phyloP scores from a whole-genome alignment of 257 asterid species.

The Thymus mandschuricus region DNA sequence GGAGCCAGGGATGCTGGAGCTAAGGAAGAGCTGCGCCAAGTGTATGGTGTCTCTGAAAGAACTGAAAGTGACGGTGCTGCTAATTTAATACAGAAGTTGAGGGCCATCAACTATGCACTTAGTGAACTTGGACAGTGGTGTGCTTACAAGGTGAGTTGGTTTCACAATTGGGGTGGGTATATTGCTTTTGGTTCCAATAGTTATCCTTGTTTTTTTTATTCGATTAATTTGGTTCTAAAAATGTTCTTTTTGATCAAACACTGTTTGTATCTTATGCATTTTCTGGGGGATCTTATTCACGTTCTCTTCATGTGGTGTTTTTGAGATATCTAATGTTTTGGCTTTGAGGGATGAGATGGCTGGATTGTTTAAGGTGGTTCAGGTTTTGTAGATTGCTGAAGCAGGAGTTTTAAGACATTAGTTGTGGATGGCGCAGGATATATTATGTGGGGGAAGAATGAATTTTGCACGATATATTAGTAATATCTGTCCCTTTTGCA shows the following conservation, averaged over 20 bases:
- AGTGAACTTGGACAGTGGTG: slow-evolving; percentile 99
- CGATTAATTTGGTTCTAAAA: background rate
- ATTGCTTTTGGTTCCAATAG: slow-evolving; percentile 12
- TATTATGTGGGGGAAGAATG: slow-evolving; percentile 11
- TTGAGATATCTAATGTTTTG: slow-evolving; percentile 6
- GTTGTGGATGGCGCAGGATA: slow-evolving; percentile 5
- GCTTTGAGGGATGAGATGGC: slow-evolving; percentile 19
- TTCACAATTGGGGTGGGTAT: background rate
- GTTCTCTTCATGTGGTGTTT: slow-evolving; percentile 26
- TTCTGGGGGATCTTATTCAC: slow-evolving; percentile 5
- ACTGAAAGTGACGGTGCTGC: slow-evolving; percentile 99
- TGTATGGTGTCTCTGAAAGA: slow-evolving; percentile 98
- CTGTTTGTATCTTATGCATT: slow-evolving; percentile 8
- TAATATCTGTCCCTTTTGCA: slow-evolving; percentile 40
- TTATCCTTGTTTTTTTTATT: slow-evolving; percentile 4
- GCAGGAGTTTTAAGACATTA: slow-evolving; percentile 17
- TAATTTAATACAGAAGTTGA: slow-evolving; percentile 87
- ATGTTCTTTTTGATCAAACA: slow-evolving; percentile 6
- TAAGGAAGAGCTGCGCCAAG: slow-evolving; percentile 90
- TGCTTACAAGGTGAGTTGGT: slow-evolving; percentile 77
- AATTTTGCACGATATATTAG: slow-evolving; percentile 20
- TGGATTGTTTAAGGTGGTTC: slow-evolving; percentile 17
- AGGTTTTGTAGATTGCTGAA: slow-evolving; percentile 19
- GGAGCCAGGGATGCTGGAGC: slow-evolving; percentile 99
- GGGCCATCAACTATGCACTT: slow-evolving; percentile 97